Conservation (phyloP, 2,329 filamentous ascomycete genomes). For the Colletotrichum paranaense region DNA sequence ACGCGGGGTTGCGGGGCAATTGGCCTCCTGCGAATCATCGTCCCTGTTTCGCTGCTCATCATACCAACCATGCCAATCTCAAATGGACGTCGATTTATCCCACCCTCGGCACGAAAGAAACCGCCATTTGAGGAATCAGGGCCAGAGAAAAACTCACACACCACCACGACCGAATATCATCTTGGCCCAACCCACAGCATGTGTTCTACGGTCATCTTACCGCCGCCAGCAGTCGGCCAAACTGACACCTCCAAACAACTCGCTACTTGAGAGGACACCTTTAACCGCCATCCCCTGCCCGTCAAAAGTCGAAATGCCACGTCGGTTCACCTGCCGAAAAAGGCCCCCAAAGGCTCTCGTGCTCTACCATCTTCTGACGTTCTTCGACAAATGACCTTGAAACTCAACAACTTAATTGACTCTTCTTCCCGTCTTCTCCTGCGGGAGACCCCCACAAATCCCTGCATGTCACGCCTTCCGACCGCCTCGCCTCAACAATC, state of each 20-base stretch:
- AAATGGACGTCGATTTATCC: not conserved
- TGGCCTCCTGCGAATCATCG: constrained; percentile 32
- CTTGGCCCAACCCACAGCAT: constrained; percentile 3
- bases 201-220: not conserved
- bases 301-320: constrained; percentile 1
- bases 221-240: not conserved
- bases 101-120: not conserved
- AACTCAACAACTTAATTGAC: not conserved
- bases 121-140: not conserved
- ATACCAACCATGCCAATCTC: constrained; percentile 17
- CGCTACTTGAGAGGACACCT: not conserved
- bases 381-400: not conserved
- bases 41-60: constrained; percentile 19
- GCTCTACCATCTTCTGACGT: constrained; percentile 7
- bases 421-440: not conserved
- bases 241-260: not conserved
- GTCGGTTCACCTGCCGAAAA: constrained; percentile 15
- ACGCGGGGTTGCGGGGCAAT: constrained; percentile 36
- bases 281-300: not conserved
- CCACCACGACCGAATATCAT: not conserved
- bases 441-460: constrained; percentile 24
- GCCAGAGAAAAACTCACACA: constrained; percentile 7
- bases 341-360: not conserved
- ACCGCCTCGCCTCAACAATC: constrained; percentile 30
- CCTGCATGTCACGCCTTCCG: constrained; percentile 23